Evolutionary conservation across 2,329 filamentous ascomycete species (phyloP).

Genomic region (Arthrobotrys sinensis): DNA sequence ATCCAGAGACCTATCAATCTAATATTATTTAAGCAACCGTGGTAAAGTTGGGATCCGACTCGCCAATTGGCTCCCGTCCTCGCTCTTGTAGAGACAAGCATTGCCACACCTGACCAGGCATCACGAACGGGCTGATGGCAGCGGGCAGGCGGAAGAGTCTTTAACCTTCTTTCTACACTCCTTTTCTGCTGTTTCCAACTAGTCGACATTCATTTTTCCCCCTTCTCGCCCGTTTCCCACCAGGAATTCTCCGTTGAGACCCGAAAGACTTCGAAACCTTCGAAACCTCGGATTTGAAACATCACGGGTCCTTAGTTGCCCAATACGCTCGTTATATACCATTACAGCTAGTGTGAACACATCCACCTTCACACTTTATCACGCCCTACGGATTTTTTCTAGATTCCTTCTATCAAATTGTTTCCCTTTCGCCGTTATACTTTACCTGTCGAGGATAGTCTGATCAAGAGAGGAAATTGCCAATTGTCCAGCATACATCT

Average conservation of each 20-base stretch:
- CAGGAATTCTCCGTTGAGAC: slow-evolving; percentile 23
- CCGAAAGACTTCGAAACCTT: slow-evolving; percentile 50
- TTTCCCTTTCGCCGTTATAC: slow-evolving; percentile 21
- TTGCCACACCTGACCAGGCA: slow-evolving; percentile 33
- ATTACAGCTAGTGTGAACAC: slow-evolving; percentile 26
- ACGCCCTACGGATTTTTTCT: slow-evolving; percentile 25
- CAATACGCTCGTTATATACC: slow-evolving; percentile 56
- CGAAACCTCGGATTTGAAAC: slow-evolving; percentile 48
- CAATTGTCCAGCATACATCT: slow-evolving; percentile 33
- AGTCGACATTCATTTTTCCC: slow-evolving; percentile 42
- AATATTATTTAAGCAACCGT: slow-evolving; percentile 34
- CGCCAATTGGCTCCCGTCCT: slow-evolving; percentile 40
- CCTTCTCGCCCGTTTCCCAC: slow-evolving; percentile 44
- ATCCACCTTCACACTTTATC: slow-evolving; percentile 29
- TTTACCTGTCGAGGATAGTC: slow-evolving; percentile 41
- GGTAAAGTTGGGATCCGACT: slow-evolving; percentile 34
- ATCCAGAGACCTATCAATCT: slow-evolving; percentile 33
- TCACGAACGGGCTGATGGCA: slow-evolving; percentile 50
- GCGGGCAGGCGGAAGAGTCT: slow-evolving; percentile 43
- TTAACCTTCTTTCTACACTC: slow-evolving; percentile 30
- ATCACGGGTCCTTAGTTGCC: slow-evolving; percentile 48
- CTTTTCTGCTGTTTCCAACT: slow-evolving; percentile 56
- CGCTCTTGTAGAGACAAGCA: slow-evolving; percentile 22
- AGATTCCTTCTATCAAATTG: slow-evolving; percentile 36
- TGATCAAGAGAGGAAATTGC: slow-evolving; percentile 46